Evolutionary conservation across 139 green algal species (phyloP).

Genomic region (Choricystis sp.): DNA sequence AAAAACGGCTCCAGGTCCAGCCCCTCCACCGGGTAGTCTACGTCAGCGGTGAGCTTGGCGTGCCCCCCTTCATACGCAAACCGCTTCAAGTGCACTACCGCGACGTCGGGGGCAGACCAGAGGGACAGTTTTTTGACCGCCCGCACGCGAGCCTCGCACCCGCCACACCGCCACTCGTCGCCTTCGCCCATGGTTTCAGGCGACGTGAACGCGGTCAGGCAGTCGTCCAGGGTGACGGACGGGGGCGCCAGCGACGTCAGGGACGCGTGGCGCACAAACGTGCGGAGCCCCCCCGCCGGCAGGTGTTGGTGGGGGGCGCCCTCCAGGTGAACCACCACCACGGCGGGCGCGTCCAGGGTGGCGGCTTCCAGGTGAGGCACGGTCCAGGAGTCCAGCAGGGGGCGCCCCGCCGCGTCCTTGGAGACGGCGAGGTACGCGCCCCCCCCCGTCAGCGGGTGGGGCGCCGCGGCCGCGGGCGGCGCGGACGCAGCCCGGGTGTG

Average conservation of each 20-base stretch:
- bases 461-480: too few species aligned
- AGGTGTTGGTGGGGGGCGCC: neutral
- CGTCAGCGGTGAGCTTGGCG: constrained; percentile 70
- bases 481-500: too few species aligned
- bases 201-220: constrained; percentile 51
- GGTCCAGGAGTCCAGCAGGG: too few species aligned
- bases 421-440: too few species aligned
- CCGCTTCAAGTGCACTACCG: constrained; percentile 92
- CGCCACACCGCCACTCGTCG: constrained; percentile 68
- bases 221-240: constrained; percentile 23
- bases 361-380: too few species aligned
- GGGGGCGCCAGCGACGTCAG: too few species aligned
- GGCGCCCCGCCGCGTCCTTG: too few species aligned
- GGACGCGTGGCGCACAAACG: too few species aligned
- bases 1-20: constrained; percentile 49
- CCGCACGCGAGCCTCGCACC: constrained; percentile 66
- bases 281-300: too few species aligned
- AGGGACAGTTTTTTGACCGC: constrained; percentile 86
- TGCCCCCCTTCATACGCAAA: constrained; percentile 65
- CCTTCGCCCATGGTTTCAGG: constrained; percentile 59
- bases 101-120: constrained; percentile 71
- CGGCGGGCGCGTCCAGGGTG: neutral
- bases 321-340: neutral
- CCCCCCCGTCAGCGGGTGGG: too few species aligned
- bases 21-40: constrained; percentile 49